Base-by-base conservation (phyloP, 2,329 filamentous ascomycete genomes). In the Eurotiales sp. region DNA sequence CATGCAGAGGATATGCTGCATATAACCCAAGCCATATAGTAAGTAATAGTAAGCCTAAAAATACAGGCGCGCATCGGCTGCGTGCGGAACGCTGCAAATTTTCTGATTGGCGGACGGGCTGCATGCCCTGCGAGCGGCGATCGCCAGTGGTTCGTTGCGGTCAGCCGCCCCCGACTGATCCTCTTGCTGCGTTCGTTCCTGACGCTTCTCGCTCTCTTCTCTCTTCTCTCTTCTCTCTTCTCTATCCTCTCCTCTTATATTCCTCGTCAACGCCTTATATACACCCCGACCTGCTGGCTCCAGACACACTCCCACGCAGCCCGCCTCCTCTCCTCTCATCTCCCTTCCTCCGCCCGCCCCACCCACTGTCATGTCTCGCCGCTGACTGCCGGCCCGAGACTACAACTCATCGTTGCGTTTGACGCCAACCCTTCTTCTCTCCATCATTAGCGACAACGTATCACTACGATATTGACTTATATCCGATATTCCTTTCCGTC, bases 41-140 rank as follows among this genome's bases (percentile, higher is more conserved):
- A n/a, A n/a, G n/a, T n/a, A n/a, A n/a, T n/a, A n/a, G n/a, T n/a
- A n/a, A n/a, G n/a, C n/a, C n/a, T n/a, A n/a, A n/a, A n/a, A n/a
- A n/a, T n/a, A n/a, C n/a, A n/a, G n/a, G 25, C 25, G 10, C 10
- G 25, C 25, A 23, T 36, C 46, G 47, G 47, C 47, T 36, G 47
- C 39, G 39, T 43, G 39, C 47, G 47, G 47, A 50, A 43, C 47
- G 19, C 29, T 43, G 29, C n/a, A n/a, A n/a, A n/a, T 29, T n/a
- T 36, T 25, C 47, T 39, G 47, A 50, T 50, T 50, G 27, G 47
- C 23, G 39, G 41, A 30, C 39, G 15, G 21, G 46, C 17, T 23
- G 2, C 6, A 7, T 27, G 19, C 10, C 12, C 23, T 45, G 12
- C 21, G 40, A 50, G 39, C 41, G 34, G 39, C 23, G n/a, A 4